Conservation (phyloP, 2,329 filamentous ascomycete species). For the Colletotrichum scovillei region DNA sequence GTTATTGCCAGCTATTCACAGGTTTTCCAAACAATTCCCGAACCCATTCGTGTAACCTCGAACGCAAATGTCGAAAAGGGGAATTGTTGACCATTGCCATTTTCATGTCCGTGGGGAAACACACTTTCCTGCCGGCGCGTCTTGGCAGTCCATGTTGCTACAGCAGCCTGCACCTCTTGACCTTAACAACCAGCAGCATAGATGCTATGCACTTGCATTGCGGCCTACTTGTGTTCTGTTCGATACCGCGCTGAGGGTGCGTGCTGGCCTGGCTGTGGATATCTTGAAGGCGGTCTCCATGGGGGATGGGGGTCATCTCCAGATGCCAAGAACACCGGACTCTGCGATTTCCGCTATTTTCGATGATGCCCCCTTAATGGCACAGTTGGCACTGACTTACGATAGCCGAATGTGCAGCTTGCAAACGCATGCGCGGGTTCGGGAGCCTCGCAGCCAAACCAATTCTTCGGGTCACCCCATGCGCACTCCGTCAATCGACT, state of each 20-base stretch:
- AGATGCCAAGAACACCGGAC: neutral
- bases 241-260: neutral
- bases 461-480: neutral
- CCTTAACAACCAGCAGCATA: neutral
- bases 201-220: neutral
- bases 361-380: neutral
- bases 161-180: neutral
- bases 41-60: neutral
- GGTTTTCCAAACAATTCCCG: too few relatives aligned
- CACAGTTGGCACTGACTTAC: neutral
- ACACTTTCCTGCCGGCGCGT: constrained; percentile 4
- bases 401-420: neutral
- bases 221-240: neutral
- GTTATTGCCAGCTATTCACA: neutral
- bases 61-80: too few relatives aligned
- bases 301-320: neutral
- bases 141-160: constrained; percentile 20
- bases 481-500: neutral
- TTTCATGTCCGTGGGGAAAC: constrained; percentile 10
- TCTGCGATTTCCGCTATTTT: neutral
- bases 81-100: neutral
- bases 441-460: neutral
- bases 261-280: neutral
- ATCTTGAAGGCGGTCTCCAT: neutral
- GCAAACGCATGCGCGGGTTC: neutral